These are phyloP conservation scores for Drechslerella dactyloides DNA, from an alignment of 2,329 filamentous ascomycete species.

Conservation along the genomic window DNA sequence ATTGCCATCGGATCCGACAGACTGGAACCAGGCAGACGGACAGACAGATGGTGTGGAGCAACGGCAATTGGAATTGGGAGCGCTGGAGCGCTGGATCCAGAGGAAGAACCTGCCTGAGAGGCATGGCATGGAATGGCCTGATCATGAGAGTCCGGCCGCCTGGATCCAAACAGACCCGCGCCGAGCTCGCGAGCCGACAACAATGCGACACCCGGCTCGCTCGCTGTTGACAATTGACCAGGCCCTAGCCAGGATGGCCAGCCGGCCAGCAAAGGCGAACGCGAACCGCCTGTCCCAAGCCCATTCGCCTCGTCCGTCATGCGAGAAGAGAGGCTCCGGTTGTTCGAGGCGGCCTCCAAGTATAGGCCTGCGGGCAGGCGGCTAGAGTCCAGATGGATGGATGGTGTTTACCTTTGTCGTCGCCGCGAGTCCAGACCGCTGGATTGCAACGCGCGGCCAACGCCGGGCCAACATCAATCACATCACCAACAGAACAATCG, in stretches of 20 bases:
- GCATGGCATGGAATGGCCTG: no score
- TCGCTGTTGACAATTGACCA: no score
- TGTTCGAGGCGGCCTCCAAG: neutral
- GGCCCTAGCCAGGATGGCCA: no score
- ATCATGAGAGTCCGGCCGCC: no score
- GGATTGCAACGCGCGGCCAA: neutral
- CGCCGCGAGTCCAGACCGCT: neutral
- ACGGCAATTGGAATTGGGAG: neutral
- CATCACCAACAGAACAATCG: no score
- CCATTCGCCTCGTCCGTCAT: slow-evolving; percentile 5
- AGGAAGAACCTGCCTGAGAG: no score
- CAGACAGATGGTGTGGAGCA: neutral
- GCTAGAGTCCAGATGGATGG: neutral
- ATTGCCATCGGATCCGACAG: slow-evolving; percentile 9
- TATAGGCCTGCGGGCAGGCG: neutral
- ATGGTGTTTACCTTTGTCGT: neutral
- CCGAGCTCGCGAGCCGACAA: no score
- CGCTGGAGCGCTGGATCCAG: neutral
- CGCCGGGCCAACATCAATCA: neutral
- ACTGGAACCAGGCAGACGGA: neutral
- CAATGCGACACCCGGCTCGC: no score
- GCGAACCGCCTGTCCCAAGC: no score
- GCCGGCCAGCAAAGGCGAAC: no score
- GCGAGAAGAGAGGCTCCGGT: neutral
- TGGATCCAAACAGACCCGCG: no score